A percentile compares a stretch with the other conserved stretches of the same genome.
These are phyloP conservation scores for Clarkia xantiana DNA, from an alignment of 345 rosid species.

Conservation along the genomic window DNA sequence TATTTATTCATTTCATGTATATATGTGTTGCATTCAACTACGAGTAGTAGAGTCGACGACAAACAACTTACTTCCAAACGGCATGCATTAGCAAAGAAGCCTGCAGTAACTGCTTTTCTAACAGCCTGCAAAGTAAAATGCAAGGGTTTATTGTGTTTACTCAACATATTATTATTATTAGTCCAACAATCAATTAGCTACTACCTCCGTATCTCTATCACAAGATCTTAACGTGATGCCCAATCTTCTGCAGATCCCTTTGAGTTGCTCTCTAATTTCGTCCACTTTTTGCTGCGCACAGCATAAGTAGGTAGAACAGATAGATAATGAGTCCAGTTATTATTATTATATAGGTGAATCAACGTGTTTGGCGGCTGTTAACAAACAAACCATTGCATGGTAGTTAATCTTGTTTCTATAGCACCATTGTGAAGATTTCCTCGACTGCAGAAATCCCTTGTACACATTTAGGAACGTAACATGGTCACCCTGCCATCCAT, in stretches of 20 bases:
- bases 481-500: conserved; percentile 70
- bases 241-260: conserved; percentile 57
- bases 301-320: background rate
- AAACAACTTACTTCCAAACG: conserved; percentile 45
- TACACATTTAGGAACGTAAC: conserved; percentile 78
- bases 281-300: conserved; percentile 55
- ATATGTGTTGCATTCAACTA: background rate
- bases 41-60: background rate
- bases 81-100: conserved; percentile 89
- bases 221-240: conserved; percentile 73
- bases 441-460: conserved; percentile 81
- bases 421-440: conserved; percentile 79
- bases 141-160: background rate
- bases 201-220: conserved; percentile 52
- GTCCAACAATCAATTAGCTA: no score
- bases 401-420: conserved; percentile 64
- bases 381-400: conserved; percentile 60
- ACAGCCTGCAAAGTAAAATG: conserved; percentile 35
- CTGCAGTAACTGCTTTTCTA: conserved; percentile 74
- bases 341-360: conserved; percentile 4
- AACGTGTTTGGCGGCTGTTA: background rate
- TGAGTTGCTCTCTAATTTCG: conserved; percentile 73
- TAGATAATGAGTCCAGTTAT: conserved; percentile 1
- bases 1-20: no score
- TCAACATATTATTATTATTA: no score